These are phyloP conservation scores for Blakeslea trispora DNA, from an alignment of 371 early-diverging fungal genomes.

Conservation along the genomic window DNA sequence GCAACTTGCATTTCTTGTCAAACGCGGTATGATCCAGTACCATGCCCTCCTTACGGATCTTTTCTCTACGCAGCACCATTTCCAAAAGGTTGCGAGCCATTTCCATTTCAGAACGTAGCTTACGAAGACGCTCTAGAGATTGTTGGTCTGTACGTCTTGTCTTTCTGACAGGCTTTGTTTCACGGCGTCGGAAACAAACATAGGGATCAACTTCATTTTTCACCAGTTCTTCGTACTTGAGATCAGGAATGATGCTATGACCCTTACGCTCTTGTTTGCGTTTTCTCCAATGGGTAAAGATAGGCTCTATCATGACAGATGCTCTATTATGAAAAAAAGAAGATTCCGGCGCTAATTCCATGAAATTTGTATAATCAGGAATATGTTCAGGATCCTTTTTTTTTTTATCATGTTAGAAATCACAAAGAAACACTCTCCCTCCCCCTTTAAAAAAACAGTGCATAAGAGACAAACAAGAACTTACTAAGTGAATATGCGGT, in stretches of 20 bases:
- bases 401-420: background rate
- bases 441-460: too few relatives aligned
- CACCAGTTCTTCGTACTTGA: constrained; percentile 60
- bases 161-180: constrained; percentile 85
- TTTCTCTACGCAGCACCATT: constrained; percentile 81
- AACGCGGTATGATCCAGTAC: constrained; percentile 67
- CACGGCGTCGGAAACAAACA: constrained; percentile 95
- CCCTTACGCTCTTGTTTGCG: constrained; percentile 49
- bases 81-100: constrained; percentile 76
- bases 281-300: constrained; percentile 52
- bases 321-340: constrained; percentile 12
- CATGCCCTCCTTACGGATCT: constrained; percentile 68
- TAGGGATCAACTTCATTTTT: constrained; percentile 88
- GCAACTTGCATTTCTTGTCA: constrained; percentile 54
- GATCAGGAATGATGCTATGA: constrained; percentile 60
- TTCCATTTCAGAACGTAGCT: constrained; percentile 81
- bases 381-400: constrained; percentile 25
- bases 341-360: constrained; percentile 19
- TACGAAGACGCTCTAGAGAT: constrained; percentile 81
- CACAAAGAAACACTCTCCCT: too few relatives aligned
- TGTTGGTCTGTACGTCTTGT: constrained; percentile 88
- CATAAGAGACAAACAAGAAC: constrained; percentile 9
- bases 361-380: constrained; percentile 18
- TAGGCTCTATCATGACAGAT: constrained; percentile 3
- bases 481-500: constrained; percentile 61